Evolutionary conservation across 2,329 filamentous ascomycete genomes (phyloP), one percentile per base, ranked within the genome.

Genomic region (Phoma sp.): DNA sequence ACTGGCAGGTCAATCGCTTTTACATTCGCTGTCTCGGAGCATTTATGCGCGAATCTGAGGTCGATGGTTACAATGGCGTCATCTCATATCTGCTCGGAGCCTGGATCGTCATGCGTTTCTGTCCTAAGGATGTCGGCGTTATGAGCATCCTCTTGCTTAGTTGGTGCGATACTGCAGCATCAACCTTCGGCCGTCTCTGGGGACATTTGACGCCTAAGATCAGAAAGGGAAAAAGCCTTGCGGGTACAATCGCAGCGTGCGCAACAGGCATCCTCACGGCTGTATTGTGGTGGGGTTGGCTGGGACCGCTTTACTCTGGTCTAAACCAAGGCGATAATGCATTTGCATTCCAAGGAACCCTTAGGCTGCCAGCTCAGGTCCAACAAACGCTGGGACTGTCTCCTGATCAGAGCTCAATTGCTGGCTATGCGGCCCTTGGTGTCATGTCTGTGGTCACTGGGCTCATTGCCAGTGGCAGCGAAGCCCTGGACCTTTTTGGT

Each of bases 91-190:
- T 99, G 8, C 84, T 97, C 7, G 95, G 95, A 52, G 88, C 92
- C 25, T 97, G 92, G 86, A 82, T 87, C 29, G 91, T 93, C 13
- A 84, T 98, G 62, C 86, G 86, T 63, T 91, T 91, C 73, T 91
- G 96, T 74, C 91, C 93, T 60, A 99, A 98, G 78, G 95, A 99
- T 67, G 84, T 99, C 23, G 92, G 89, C 7, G 89, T 96, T 43
- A 89, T 98, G 80, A 88, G 89, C 57, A 89, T 98, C 38, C 80
- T 99, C 67, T 83, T 99, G 36, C 85, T 99, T 23, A 96, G 90
- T 70, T 99, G 95, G 95, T 99, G 95, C 77, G 95, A 99, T 74
- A 98, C 95, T 1, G 95, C 95, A 32, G 95, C 95, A 45, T 95
- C 89, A 71, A 99, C 95, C 0, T 93, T 99, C 70, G 95, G 95